Conservation (phyloP, 2,329 filamentous ascomycete genomes). For the Apiospora sp. region DNA sequence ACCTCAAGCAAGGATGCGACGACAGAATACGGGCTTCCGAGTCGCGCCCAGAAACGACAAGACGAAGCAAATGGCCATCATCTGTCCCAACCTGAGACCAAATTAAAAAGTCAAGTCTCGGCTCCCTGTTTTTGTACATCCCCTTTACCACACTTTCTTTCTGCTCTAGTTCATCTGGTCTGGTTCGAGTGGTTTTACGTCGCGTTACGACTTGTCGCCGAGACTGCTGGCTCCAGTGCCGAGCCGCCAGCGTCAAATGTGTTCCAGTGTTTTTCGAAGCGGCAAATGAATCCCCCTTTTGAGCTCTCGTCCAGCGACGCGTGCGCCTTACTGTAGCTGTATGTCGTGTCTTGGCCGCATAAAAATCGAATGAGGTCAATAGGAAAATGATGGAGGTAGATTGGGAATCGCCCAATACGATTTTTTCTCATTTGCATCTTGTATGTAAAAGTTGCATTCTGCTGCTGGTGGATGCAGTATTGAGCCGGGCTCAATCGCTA, state of each 20-base stretch:
- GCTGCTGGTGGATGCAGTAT: no score
- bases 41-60: neutral
- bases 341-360: neutral
- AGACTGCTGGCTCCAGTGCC: neutral
- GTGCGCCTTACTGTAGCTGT: neutral
- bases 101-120: neutral
- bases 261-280: neutral
- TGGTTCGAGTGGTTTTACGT: neutral
- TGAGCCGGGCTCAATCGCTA: neutral
- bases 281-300: neutral
- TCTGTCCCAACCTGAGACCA: neutral
- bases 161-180: neutral
- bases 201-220: neutral
- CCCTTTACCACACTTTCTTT: neutral
- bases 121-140: neutral
- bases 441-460: no score
- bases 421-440: neutral
- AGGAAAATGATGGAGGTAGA: neutral
- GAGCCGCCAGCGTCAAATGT: neutral
- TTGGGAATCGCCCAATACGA: neutral
- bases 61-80: conserved; percentile 4
- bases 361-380: neutral
- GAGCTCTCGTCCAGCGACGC: neutral
- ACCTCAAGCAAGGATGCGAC: neutral
- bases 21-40: neutral